Evolutionary conservation across 2,329 filamentous ascomycete species (phyloP).

Genomic region (Fusarium graminum): DNA sequence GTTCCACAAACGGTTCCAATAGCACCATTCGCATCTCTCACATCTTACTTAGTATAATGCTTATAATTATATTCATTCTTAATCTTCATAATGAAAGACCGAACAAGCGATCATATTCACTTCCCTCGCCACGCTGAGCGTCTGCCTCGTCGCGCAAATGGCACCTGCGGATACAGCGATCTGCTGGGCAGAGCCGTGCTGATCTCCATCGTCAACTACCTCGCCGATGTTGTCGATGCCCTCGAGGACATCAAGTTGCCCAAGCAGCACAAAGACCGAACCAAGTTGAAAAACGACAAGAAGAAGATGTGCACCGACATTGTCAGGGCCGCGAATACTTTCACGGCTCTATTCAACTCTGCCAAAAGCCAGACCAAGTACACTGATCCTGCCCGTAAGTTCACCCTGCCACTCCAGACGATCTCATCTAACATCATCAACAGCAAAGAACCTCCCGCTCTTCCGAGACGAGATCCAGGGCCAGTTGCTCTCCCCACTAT

Average conservation of each 20-base stretch:
- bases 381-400: conserved; percentile 33
- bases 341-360: conserved; percentile 35
- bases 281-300: conserved; percentile 29
- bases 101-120: conserved; percentile 36
- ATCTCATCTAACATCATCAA: conserved; percentile 5
- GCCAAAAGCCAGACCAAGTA: conserved; percentile 36
- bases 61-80: conserved; percentile 3
- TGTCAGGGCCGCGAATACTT: conserved; percentile 33
- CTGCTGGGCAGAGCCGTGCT: conserved; percentile 35
- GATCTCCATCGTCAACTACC: conserved; percentile 40
- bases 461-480: conserved; percentile 36
- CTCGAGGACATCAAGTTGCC: conserved; percentile 37
- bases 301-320: conserved; percentile 33
- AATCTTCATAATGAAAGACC: conserved; percentile 30
- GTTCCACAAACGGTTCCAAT: neutral
- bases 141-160: conserved; percentile 31
- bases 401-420: neutral
- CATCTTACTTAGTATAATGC: conserved; percentile 18
- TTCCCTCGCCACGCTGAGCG: conserved; percentile 37
- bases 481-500: conserved; percentile 31
- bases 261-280: conserved; percentile 26
- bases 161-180: conserved; percentile 29
- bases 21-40: neutral
- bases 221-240: conserved; percentile 36
- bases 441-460: conserved; percentile 36